Conservation (phyloP, 352 stramenopile species). For the Pythium rhizo-oryzae region DNA sequence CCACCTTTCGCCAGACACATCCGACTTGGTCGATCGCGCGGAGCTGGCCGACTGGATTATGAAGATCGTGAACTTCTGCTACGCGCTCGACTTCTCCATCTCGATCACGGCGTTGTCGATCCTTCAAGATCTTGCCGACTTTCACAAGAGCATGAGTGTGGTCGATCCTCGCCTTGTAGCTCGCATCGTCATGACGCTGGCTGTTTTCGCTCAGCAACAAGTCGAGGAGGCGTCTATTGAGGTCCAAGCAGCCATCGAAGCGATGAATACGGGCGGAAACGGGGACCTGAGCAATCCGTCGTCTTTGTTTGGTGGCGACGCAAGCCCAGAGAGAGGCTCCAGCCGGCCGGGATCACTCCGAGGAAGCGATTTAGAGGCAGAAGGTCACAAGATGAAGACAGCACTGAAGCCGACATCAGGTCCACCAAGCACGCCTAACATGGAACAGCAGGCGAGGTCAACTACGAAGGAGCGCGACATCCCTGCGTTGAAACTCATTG, state of each 20-base stretch:
- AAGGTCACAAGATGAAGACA: slow-evolving; percentile 74
- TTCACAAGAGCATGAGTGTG: slow-evolving; percentile 66
- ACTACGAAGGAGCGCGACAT: slow-evolving; percentile 59
- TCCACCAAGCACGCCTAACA: slow-evolving; percentile 4
- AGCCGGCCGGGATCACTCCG: slow-evolving; percentile 17
- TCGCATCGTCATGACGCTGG: slow-evolving; percentile 87
- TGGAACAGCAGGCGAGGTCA: neutral
- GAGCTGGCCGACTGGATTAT: slow-evolving; percentile 79
- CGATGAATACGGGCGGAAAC: slow-evolving; percentile 12
- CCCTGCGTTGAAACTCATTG: slow-evolving; percentile 69
- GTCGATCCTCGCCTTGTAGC: slow-evolving; percentile 69
- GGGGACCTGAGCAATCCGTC: slow-evolving; percentile 14
- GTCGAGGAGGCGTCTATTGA: slow-evolving; percentile 88
- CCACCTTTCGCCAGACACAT: slow-evolving; percentile 47
- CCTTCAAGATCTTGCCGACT: slow-evolving; percentile 79
- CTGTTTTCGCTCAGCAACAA: slow-evolving; percentile 85
- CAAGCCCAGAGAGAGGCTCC: slow-evolving; percentile 13
- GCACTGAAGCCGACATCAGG: slow-evolving; percentile 38
- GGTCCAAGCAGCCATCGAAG: slow-evolving; percentile 81
- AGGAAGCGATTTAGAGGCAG: slow-evolving; percentile 37
- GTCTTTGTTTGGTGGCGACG: slow-evolving; percentile 23
- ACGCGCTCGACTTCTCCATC: slow-evolving; percentile 71
- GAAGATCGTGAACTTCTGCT: slow-evolving; percentile 80
- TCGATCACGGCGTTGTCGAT: slow-evolving; percentile 79
- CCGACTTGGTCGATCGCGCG: slow-evolving; percentile 40